Percentiles rank a stretch among this genome's conserved stretches.
Conservation (phyloP, 2,329 filamentous ascomycete species). For the Fusarium sambucinum region DNA sequence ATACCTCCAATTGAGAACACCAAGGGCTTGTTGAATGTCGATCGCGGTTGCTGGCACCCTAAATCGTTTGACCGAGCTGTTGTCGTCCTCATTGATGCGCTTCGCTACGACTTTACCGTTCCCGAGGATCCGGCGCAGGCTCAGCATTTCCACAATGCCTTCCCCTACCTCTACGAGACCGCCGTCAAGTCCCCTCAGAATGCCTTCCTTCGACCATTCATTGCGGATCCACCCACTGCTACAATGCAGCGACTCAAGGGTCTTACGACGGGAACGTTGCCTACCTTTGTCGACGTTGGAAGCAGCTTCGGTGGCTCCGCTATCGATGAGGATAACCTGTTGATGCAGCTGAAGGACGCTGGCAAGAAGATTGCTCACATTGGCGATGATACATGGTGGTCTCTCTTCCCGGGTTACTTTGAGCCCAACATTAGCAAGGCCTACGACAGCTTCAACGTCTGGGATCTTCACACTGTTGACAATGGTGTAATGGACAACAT, state of each 20-base stretch:
- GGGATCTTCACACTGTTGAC: conserved; percentile 96
- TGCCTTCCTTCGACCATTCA: conserved; percentile 92
- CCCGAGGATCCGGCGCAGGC: conserved; percentile 65
- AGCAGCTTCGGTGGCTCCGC: conserved; percentile 96
- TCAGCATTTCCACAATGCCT: conserved; percentile 81
- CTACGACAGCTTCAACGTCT: conserved; percentile 98
- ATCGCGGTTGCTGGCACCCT: conserved; percentile 92
- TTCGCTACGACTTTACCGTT: conserved; percentile 96
- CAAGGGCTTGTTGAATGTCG: conserved; percentile 57
- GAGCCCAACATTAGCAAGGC: conserved; percentile 85
- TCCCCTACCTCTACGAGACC: conserved; percentile 88
- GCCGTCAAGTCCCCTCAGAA: conserved; percentile 79
- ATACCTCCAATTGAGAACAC: conserved; percentile 72
- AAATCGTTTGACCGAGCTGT: conserved; percentile 94
- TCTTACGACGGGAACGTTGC: conserved; percentile 92
- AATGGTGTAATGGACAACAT: conserved; percentile 94
- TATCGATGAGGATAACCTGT: conserved; percentile 89
- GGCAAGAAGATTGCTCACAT: conserved; percentile 86
- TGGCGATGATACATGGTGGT: conserved; percentile 98
- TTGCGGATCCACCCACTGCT: conserved; percentile 94
- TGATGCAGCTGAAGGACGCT: conserved; percentile 74
- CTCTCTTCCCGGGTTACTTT: conserved; percentile 94
- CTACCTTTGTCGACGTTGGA: conserved; percentile 92
- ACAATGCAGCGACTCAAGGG: conserved; percentile 94
- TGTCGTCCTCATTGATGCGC: conserved; percentile 89